Evolutionary conservation across 1,284 basidiomycete genomes (phyloP), one percentile per base, ranked within the genome.

Genomic region (Butyriboletus appendiculatus): DNA sequence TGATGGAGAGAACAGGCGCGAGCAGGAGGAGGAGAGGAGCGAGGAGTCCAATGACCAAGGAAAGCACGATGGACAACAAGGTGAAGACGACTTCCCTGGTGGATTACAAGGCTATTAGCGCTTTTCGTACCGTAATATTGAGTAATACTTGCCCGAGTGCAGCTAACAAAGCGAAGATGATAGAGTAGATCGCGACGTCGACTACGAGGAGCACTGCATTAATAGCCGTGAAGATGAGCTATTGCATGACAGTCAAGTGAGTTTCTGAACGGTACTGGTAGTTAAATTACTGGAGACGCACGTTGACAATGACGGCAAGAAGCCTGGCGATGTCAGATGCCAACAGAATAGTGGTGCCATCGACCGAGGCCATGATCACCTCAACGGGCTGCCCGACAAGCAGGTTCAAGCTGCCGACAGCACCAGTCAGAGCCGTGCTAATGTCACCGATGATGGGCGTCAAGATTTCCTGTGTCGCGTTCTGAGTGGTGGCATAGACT

Each of bases 401-500:
- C 11, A 32, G 2, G 15, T 52, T 52, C 47, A 63, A 11, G 14
- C 15, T 32, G 38, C 8, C 28, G 48, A 55, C 32, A 32, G 61
- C 52, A 34, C 11, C 16, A 3, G 42, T 48, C 32, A 61, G 44
- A 16, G 61, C 50, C 1, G 38, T 37, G 38, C 38, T 47, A 4
- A 63, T 62, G 3, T 28, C n/a, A 34, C 26, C 11, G 10, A 62
- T 50, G 41, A 62, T 50, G 11, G 48, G 43, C 2, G 14, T 40
- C 45, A 63, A 24, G n/a, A 2, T 42, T 3, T 0, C 61, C 40
- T 58, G 14, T 11, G 60, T 63, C 30, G 59, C 61, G 30, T 61
- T 63, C 14, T 35, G 20, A 22, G 48, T 0, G n/a, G 32, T 61
- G 16, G 58, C 61, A 42, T 54, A 63, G 9, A 45, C 60, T 63